Base-by-base conservation (phyloP, 148 eudicot genomes). In the Spergularia bocconei region DNA sequence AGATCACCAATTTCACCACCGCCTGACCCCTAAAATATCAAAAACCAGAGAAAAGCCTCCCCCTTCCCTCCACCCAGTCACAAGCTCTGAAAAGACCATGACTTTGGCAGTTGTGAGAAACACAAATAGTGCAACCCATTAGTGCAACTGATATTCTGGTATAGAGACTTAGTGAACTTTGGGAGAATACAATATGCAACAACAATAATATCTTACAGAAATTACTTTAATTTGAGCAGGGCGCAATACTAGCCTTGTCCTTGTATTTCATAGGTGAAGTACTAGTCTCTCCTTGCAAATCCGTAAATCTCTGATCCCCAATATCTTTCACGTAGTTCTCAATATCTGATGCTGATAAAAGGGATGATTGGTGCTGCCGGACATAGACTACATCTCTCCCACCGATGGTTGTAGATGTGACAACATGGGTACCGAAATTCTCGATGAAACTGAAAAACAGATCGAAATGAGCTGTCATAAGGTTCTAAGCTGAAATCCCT, bases 301-400 rank as follows among this genome's bases (percentile, higher is more conserved):
- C 92, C 6, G 86, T 84, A 81, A 91, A 95, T 63, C 99, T 85
- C 85, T 92, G 98, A 10, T 91, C 96, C 76, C 86, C 91, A 78
- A 95, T 89, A 77, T 95, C 99, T 76, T 85, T 89, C 75, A 91
- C 89, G 62, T 91, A 95, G 76, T 79, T 90, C 78, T 95, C 91
- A 75, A 95, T 89, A 58, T 95, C 98, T 38, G 88, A 76, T 36
- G 79, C 82, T 78, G 92, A 84, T 67, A 95, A 86, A 79, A 89
- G 89, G 75, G 99, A 95, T 60, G 96, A 91, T 64, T 87, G 98
- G 82, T 92, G 98, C 80, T 95, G 99, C 79, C 91, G 85, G 21
- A 95, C 86, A 79, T 95, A 95, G 57, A 92, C 94, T 71, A 95
- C 90, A 79, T 95, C 98, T 88, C 93, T 85, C 66, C 99, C 99